Evolutionary conservation across 1,139 yeast species (phyloP).

Genomic region (Nakaseomyces nivariensis): DNA sequence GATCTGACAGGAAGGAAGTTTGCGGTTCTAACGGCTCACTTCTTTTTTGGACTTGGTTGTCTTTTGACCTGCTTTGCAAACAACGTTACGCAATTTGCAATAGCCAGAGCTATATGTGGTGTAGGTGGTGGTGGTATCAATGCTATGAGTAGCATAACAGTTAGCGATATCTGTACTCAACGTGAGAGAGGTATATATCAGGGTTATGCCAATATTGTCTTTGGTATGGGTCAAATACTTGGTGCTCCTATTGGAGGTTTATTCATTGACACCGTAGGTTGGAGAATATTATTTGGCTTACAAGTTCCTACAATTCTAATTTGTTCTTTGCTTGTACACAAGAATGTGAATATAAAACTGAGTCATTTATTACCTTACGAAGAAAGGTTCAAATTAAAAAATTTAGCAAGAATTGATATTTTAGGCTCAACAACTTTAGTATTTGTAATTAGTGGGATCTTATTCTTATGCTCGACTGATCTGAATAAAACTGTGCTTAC

Average conservation of each 20-base stretch:
- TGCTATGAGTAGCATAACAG: conserved; percentile 38
- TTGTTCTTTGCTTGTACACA: conserved; percentile 31
- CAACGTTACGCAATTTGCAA: conserved; percentile 34
- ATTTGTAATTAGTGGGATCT: conserved; percentile 39
- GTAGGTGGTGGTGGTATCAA: conserved; percentile 44
- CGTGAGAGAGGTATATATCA: conserved; percentile 41
- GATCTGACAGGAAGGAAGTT: conserved; percentile 45
- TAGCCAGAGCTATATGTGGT: conserved; percentile 43
- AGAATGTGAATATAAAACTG: conserved; percentile 24
- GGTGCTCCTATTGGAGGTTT: conserved; percentile 73
- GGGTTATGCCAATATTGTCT: conserved; percentile 52
- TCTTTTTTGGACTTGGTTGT: conserved; percentile 37
- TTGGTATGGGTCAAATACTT: conserved; percentile 56
- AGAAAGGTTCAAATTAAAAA: conserved; percentile 33
- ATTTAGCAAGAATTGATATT: conserved; percentile 59
- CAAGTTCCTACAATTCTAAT: conserved; percentile 56
- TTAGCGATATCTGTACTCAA: conserved; percentile 41
- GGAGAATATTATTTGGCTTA: conserved; percentile 57
- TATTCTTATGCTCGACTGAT: conserved; percentile 33
- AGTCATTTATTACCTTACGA: conserved; percentile 29
- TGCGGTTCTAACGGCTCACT: conserved; percentile 36
- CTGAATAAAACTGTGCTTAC: conserved; percentile 14
- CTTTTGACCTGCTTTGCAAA: conserved; percentile 36
- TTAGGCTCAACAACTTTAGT: conserved; percentile 62
- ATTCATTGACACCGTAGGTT: conserved; percentile 61